Evolutionary conservation across 768 basidiomycete genomes (phyloP).

Genomic region (Podaxis sp.): DNA sequence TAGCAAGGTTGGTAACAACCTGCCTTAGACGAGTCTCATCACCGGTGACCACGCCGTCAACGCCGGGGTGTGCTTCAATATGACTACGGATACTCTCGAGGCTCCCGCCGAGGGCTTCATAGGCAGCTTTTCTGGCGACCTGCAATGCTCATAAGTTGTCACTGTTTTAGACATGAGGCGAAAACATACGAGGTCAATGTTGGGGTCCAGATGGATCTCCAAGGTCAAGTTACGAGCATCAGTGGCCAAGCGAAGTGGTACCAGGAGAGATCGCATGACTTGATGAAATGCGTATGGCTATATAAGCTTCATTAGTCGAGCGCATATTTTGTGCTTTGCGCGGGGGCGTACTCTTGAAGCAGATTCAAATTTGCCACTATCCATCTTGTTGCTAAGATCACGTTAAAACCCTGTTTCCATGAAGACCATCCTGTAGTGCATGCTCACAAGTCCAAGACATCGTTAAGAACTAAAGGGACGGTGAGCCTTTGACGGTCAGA

Average conservation of each 20-base stretch:
- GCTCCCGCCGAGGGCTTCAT: slow-evolving; percentile 56
- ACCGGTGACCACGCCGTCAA: slow-evolving; percentile 73
- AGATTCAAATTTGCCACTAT: slow-evolving; percentile 81
- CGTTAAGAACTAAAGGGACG: slow-evolving; percentile 58
- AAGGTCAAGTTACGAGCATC: slow-evolving; percentile 67
- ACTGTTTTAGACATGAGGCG: not conserved
- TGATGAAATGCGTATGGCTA: slow-evolving; percentile 77
- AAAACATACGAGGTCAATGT: slow-evolving; percentile 55
- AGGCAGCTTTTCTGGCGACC: slow-evolving; percentile 59
- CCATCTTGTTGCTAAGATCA: slow-evolving; percentile 70
- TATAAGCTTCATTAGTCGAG: slow-evolving; percentile 11
- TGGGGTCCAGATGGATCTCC: slow-evolving; percentile 63
- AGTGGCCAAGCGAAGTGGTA: slow-evolving; percentile 66
- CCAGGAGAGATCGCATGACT: slow-evolving; percentile 71
- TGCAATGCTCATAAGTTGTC: slow-evolving; percentile 20
- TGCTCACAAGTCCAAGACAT: slow-evolving; percentile 76
- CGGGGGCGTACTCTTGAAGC: slow-evolving; percentile 42
- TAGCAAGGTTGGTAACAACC: slow-evolving; percentile 81
- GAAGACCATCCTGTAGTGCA: not conserved
- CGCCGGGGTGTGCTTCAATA: slow-evolving; percentile 43
- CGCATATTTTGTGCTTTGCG: not conserved
- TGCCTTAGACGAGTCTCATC: slow-evolving; percentile 82
- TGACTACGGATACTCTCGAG: slow-evolving; percentile 37
- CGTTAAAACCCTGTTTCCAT: not conserved
- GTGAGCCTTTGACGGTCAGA: slow-evolving; percentile 11